These are phyloP conservation scores for Aspergillus unguis DNA, from an alignment of 2,329 filamentous ascomycete genomes.

Conservation along the genomic window DNA sequence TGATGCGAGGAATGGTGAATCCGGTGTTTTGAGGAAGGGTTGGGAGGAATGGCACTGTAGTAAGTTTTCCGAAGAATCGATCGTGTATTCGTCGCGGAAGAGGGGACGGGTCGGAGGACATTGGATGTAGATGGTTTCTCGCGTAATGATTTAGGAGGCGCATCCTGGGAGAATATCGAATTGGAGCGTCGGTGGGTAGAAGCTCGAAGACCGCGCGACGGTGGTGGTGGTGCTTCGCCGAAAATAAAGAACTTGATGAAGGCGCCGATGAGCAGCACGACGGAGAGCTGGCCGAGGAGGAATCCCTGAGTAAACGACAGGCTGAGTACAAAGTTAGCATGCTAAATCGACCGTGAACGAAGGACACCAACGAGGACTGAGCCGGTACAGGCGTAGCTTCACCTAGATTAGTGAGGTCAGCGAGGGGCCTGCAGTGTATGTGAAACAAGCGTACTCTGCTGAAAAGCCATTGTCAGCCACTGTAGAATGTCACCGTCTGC, in stretches of 20 bases:
- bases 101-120: slow-evolving; percentile 68
- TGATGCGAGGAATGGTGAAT: slow-evolving; percentile 71
- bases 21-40: slow-evolving; percentile 38
- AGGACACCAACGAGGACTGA: slow-evolving; percentile 42
- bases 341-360: not conserved
- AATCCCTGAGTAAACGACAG: slow-evolving; percentile 92
- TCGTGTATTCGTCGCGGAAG: slow-evolving; percentile 77
- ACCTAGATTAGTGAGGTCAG: slow-evolving; percentile 24
- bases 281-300: slow-evolving; percentile 86
- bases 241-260: slow-evolving; percentile 99
- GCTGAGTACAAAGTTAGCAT: slow-evolving; percentile 42
- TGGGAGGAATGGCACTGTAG: slow-evolving; percentile 64
- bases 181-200: slow-evolving; percentile 75
- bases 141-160: slow-evolving; percentile 44
- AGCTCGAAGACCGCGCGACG: slow-evolving; percentile 73
- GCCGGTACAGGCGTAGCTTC: slow-evolving; percentile 29
- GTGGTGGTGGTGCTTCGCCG: slow-evolving; percentile 81
- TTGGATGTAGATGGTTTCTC: slow-evolving; percentile 58
- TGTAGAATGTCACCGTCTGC: slow-evolving; percentile 18
- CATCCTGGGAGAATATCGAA: slow-evolving; percentile 51
- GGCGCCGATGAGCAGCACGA: slow-evolving; percentile 83
- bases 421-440: not conserved
- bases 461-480: slow-evolving; percentile 32
- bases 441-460: slow-evolving; percentile 25
- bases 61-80: slow-evolving; percentile 91